Evolutionary conservation across 2,329 filamentous ascomycete species (phyloP).

Genomic region (Alternaria dauci): DNA sequence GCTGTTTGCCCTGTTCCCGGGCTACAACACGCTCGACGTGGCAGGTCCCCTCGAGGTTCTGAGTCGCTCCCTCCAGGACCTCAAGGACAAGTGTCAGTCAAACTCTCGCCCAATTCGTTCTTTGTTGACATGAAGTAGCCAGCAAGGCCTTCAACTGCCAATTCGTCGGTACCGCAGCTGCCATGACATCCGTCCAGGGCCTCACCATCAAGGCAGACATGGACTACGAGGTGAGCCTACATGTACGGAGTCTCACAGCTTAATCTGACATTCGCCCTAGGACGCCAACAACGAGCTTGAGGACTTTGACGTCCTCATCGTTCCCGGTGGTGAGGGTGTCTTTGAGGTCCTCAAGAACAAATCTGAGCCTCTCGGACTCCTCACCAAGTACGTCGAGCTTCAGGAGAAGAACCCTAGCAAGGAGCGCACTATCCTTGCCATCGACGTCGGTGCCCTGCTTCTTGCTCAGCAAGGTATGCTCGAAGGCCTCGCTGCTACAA

Average conservation of each 20-base stretch:
- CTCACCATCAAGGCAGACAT: constrained; percentile 77
- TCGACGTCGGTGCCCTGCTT: constrained; percentile 82
- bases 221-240: constrained; percentile 64
- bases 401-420: constrained; percentile 80
- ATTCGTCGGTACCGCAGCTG: constrained; percentile 57
- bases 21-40: constrained; percentile 66
- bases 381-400: constrained; percentile 78
- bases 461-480: constrained; percentile 80
- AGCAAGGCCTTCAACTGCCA: constrained; percentile 64
- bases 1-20: constrained; percentile 65
- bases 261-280: constrained; percentile 4
- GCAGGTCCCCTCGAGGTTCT: constrained; percentile 67
- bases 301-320: constrained; percentile 80
- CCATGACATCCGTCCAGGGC: constrained; percentile 67
- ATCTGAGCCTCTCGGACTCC: constrained; percentile 67
- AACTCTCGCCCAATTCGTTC: constrained; percentile 7
- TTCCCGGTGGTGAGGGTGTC: constrained; percentile 74
- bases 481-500: constrained; percentile 80
- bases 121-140: constrained; percentile 49
- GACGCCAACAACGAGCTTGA: constrained; percentile 76
- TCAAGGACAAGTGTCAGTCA: constrained; percentile 59
- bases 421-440: constrained; percentile 81
- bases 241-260: not conserved
- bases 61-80: constrained; percentile 61
- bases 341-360: constrained; percentile 71